Conservation (phyloP, 2,329 filamentous ascomycete genomes). For the Beauveria asiatica region DNA sequence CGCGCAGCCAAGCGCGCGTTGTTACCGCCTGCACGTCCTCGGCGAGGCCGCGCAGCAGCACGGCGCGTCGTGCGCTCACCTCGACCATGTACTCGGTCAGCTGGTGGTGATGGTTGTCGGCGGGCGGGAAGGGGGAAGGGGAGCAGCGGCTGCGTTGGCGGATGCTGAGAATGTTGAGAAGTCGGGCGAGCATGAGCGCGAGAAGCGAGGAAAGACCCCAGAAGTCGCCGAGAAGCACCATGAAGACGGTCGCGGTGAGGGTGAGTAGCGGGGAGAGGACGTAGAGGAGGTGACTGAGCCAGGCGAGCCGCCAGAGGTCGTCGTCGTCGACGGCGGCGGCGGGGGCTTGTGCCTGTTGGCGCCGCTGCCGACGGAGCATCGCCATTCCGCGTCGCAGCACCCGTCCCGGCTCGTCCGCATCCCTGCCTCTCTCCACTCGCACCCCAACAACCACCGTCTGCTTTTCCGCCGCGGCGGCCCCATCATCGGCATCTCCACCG, state of each 20-base stretch:
- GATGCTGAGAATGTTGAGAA: constrained; percentile 49
- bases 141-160: constrained; percentile 34
- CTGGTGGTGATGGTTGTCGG: neutral
- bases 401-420: constrained; percentile 17
- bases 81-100: constrained; percentile 41
- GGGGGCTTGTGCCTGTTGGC: too few relatives aligned
- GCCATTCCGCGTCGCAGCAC: constrained; percentile 4
- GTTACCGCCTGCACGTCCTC: constrained; percentile 53
- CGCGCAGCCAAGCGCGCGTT: constrained; percentile 45
- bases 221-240: constrained; percentile 41
- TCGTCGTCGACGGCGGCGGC: constrained; percentile 6
- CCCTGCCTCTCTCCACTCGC: constrained; percentile 13
- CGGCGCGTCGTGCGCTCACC: constrained; percentile 40
- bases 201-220: constrained; percentile 41
- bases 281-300: constrained; percentile 41
- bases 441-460: constrained; percentile 20
- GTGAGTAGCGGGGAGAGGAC: constrained; percentile 40
- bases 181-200: constrained; percentile 43
- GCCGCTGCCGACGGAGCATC: neutral
- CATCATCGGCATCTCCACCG: constrained; percentile 6
- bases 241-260: constrained; percentile 31
- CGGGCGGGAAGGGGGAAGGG: neutral
- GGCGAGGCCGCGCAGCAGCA: constrained; percentile 44
- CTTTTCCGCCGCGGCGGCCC: neutral
- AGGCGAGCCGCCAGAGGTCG: constrained; percentile 28